phyloP scores from a whole-genome alignment of 768 basidiomycete genomes.

The Rhizopogon rudus region DNA sequence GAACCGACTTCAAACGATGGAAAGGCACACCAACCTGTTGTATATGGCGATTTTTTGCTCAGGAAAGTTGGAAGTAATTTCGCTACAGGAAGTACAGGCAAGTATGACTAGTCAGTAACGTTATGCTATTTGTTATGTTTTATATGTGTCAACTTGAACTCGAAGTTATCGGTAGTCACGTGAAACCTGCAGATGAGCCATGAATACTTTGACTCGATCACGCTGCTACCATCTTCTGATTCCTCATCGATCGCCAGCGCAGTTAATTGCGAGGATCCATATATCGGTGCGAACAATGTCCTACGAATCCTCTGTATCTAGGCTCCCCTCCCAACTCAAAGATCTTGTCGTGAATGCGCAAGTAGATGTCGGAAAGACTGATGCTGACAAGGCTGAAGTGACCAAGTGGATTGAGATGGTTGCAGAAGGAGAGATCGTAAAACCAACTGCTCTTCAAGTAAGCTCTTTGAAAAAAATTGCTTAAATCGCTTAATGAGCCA shows the following conservation, averaged over 20 bases:
- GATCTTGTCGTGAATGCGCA: slow-evolving; percentile 47
- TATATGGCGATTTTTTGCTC: slow-evolving; percentile 78
- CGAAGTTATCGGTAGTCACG: slow-evolving; percentile 18
- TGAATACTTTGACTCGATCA: slow-evolving; percentile 15
- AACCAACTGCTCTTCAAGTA: slow-evolving; percentile 48
- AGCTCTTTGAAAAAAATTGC: background rate
- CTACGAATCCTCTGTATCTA: slow-evolving; percentile 44
- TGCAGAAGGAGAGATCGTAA: slow-evolving; percentile 41
- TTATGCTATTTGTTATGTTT: background rate
- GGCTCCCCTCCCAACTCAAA: slow-evolving; percentile 41
- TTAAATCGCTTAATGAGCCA: background rate
- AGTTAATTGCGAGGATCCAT: background rate
- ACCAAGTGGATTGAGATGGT: slow-evolving; percentile 67
- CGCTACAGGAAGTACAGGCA: slow-evolving; percentile 32
- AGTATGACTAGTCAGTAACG: slow-evolving; percentile 21
- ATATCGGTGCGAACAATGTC: slow-evolving; percentile 39
- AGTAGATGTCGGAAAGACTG: slow-evolving; percentile 45
- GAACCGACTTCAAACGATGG: slow-evolving; percentile 14
- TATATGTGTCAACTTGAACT: background rate
- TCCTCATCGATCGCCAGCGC: slow-evolving; percentile 16
- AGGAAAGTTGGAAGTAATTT: slow-evolving; percentile 76
- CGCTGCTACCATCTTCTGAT: slow-evolving; percentile 8
- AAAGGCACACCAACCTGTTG: slow-evolving; percentile 40
- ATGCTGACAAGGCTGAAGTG: slow-evolving; percentile 61
- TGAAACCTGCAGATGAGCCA: slow-evolving; percentile 15